Evolutionary conservation across 495 filamentous ascomycete genomes (phyloP).

Genomic region (Xylaria venustula): DNA sequence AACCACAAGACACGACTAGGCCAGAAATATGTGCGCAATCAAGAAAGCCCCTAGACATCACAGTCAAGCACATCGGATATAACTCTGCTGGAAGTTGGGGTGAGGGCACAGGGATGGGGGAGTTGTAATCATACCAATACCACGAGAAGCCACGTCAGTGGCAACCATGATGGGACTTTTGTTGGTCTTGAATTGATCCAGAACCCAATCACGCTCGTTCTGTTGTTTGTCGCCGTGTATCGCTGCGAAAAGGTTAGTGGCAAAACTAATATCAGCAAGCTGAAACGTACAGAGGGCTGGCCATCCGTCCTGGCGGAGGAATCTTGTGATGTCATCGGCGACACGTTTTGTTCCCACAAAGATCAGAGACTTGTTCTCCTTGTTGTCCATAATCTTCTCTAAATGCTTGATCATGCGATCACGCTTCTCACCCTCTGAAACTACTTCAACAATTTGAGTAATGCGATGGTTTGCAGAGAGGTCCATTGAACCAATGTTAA

Average conservation of each 20-base stretch:
- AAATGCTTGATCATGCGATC: slow-evolving; percentile 97
- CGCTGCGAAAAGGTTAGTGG: slow-evolving; percentile 59
- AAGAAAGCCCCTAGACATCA: slow-evolving; percentile 76
- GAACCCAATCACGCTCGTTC: slow-evolving; percentile 98
- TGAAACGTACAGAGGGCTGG: slow-evolving; percentile 83
- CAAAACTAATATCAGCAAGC: background rate
- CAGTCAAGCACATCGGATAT: slow-evolving; percentile 83
- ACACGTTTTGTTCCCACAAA: slow-evolving; percentile 99
- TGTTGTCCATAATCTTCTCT: slow-evolving; percentile 96
- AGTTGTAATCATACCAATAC: slow-evolving; percentile 95
- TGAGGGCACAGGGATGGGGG: slow-evolving; percentile 44
- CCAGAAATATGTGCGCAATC: slow-evolving; percentile 82
- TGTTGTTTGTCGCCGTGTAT: slow-evolving; percentile 99
- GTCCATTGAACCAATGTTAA: slow-evolving; percentile 97
- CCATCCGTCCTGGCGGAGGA: slow-evolving; percentile 98
- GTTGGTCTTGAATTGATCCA: slow-evolving; percentile 99
- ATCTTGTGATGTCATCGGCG: slow-evolving; percentile 97
- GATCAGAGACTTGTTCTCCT: slow-evolving; percentile 87
- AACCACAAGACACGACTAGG: slow-evolving; percentile 77
- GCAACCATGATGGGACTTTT: slow-evolving; percentile 95
- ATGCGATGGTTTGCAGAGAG: slow-evolving; percentile 98
- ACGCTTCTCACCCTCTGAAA: slow-evolving; percentile 95
- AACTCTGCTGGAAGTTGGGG: slow-evolving; percentile 59
- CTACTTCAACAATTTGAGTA: slow-evolving; percentile 93
- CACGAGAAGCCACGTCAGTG: slow-evolving; percentile 97